A percentile compares a stretch with the other conserved stretches of the same genome.
These are phyloP conservation scores for Penicillium hesseltinei DNA, from an alignment of 2,329 filamentous ascomycete genomes.

Conservation along the genomic window DNA sequence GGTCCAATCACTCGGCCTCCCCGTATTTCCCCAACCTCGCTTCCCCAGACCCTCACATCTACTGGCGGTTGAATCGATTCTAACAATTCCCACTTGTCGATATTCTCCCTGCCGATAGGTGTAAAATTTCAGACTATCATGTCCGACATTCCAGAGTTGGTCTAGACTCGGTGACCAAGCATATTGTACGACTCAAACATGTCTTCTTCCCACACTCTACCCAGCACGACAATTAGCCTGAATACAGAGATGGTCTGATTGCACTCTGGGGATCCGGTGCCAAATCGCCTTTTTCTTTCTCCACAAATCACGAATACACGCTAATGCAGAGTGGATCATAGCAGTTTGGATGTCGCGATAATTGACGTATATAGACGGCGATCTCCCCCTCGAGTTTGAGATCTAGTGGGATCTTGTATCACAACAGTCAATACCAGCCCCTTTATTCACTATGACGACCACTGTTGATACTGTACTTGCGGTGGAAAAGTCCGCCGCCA, in stretches of 20 bases:
- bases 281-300: background rate
- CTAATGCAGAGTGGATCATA: constrained; percentile 6
- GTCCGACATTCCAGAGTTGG: constrained; percentile 10
- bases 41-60: constrained; percentile 14
- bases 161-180: background rate
- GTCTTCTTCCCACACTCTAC: background rate
- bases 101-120: constrained; percentile 14
- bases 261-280: background rate
- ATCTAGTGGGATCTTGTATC: background rate
- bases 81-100: background rate
- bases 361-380: constrained; percentile 9
- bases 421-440: background rate
- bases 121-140: constrained; percentile 9
- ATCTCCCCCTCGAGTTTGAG: background rate
- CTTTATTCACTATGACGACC: constrained; percentile 8
- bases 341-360: background rate
- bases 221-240: constrained; percentile 11
- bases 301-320: constrained; percentile 8
- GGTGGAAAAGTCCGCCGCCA: constrained; percentile 25
- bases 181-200: background rate
- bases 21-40: constrained; percentile 1
- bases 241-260: constrained; percentile 6
- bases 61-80: constrained; percentile 4
- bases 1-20: constrained; percentile 12
- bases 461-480: constrained; percentile 16